These are phyloP conservation scores for Nyctanthes arbortristis DNA, from an alignment of 257 asterid genomes.

Conservation along the genomic window DNA sequence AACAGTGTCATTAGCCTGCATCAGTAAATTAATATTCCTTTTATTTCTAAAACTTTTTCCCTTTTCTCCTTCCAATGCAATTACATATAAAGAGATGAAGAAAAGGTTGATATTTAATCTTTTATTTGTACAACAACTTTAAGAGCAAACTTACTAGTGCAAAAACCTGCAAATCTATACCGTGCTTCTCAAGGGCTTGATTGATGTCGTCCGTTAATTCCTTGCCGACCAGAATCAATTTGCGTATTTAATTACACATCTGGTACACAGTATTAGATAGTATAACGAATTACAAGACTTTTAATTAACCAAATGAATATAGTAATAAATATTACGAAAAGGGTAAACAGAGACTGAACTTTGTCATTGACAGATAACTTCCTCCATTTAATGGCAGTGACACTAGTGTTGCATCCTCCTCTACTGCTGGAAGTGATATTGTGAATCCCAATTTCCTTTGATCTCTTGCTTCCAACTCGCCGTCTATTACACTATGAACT, in stretches of 20 bases:
- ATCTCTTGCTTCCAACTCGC: constrained; percentile 22
- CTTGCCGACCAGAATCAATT: constrained; percentile 46
- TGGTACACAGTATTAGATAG: background rate
- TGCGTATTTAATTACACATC: background rate
- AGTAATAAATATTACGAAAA: no score
- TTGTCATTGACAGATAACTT: constrained; percentile 35
- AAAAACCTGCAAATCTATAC: constrained; percentile 56
- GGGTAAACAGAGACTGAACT: constrained; percentile 48
- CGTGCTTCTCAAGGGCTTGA: constrained; percentile 53
- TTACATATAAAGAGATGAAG: background rate
- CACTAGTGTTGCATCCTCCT: constrained; percentile 40
- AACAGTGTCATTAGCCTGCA: constrained; percentile 65
- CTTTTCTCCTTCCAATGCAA: background rate
- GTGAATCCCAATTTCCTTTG: constrained; percentile 61
- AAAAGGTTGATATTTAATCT: background rate
- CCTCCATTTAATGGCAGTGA: constrained; percentile 51
- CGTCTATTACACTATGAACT: constrained; percentile 29
- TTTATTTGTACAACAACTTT: background rate
- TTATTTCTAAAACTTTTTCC: background rate
- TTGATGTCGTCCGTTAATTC: constrained; percentile 55
- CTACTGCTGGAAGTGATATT: constrained; percentile 51
- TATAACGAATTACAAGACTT: background rate
- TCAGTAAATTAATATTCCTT: background rate
- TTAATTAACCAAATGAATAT: background rate
- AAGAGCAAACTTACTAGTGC: constrained; percentile 47